phyloP scores from a whole-genome alignment of 2,329 filamentous ascomycete genomes.

The Cordyceps farinosa region DNA sequence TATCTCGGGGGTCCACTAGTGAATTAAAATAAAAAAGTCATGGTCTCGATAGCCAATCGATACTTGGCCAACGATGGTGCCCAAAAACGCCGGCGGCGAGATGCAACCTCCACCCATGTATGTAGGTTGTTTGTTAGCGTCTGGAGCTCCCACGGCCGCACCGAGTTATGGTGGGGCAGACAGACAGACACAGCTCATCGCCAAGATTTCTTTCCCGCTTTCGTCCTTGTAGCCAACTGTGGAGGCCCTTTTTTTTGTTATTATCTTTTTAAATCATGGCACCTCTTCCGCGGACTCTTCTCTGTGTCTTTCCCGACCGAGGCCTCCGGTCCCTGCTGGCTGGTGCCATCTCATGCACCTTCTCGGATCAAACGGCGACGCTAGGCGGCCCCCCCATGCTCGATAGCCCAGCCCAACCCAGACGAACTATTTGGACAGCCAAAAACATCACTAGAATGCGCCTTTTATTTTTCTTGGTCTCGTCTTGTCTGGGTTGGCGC shows the following conservation, averaged over 20 bases:
- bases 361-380: conserved; percentile 14
- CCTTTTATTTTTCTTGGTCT: no score
- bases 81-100: not conserved
- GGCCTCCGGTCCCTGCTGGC: not conserved
- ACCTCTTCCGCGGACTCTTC: not conserved
- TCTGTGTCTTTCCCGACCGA: not conserved
- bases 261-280: not conserved
- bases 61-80: not conserved
- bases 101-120: not conserved
- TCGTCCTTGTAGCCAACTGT: not conserved
- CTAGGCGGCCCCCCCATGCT: not conserved
- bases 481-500: no score
- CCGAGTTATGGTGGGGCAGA: not conserved
- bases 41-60: not conserved
- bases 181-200: not conserved
- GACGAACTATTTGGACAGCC: no score
- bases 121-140: not conserved
- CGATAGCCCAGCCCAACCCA: not conserved
- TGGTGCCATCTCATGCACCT: not conserved
- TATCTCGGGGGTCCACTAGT: conserved; percentile 3
- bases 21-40: no score
- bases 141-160: not conserved
- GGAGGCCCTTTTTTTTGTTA: not conserved
- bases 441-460: no score
- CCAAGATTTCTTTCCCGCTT: not conserved